Evolutionary conservation across 768 basidiomycete species (phyloP), one percentile per base, ranked within the genome.

Genomic region (Mycena sanguinolenta): DNA sequence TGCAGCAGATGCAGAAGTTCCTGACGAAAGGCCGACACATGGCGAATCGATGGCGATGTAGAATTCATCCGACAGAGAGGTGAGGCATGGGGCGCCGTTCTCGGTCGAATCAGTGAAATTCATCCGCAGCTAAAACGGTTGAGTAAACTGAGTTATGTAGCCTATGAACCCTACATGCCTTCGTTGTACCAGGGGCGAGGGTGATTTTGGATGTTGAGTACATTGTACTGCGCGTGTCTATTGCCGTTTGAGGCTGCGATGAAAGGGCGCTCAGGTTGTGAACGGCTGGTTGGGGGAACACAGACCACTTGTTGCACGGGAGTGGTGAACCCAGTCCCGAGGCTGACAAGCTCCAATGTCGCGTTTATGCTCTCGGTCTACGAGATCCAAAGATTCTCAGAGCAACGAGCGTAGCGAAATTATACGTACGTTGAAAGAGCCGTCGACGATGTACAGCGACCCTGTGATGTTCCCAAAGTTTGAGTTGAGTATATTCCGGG

Each of bases 311-410:
- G 14, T n/a, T 58, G 36, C 13, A n/a, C 23, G 7, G 4, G 8
- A 14, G 57, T 39, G 14, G 36, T 39, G 23, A n/a, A 3, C 12
- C 57, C 57, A 42, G 57, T 58, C n/a, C 6, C 36, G 12, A 42
- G 14, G 16, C 27, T 58, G n/a, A 58, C 57, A n/a, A 58, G 38
- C 23, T 58, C 57, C 34, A 58, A 25, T 42, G 36, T 39, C n/a
- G 57, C 57, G 16, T 25, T 27, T 14, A 39, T 5, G 38, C 23
- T 17, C 23, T 36, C 21, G 23, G 23, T 39, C 57, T 58, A 12
- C n/a, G 21, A 46, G 44, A 46, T n/a, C 25, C 50, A 57, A 21
- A 57, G 23, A 17, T 34, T 1, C 36, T 9, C 5, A 25, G 53
- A 1, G 9, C 2, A 3, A 34, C 9, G 23, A 28, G 27, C 14